Percentiles rank a stretch among this genome's conserved stretches.
phyloP scores from a whole-genome alignment of 176 grass and related monocot species.

The Juncus effusus region DNA sequence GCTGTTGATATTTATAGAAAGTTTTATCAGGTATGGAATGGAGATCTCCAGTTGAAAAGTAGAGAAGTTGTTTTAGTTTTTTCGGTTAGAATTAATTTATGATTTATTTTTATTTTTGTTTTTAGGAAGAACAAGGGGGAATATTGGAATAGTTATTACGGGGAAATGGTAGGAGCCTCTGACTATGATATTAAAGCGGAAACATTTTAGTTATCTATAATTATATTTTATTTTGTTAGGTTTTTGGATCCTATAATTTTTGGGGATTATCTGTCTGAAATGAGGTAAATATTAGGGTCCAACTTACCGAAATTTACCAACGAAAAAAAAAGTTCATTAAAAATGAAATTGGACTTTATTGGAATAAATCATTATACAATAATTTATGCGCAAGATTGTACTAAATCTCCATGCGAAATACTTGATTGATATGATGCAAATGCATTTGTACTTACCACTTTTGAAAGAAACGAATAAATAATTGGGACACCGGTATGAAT shows the following conservation, averaged over 20 bases:
- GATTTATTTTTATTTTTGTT: not conserved
- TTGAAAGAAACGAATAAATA: constrained; percentile 23
- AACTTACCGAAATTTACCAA: constrained; percentile 36
- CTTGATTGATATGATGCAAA: constrained; percentile 25
- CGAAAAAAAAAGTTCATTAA: constrained; percentile 29
- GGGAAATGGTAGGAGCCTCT: constrained; percentile 40
- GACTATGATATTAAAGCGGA: not conserved
- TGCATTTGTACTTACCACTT: constrained; percentile 11
- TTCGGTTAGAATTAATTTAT: no score
- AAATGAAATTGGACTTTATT: constrained; percentile 46
- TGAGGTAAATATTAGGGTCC: constrained; percentile 33
- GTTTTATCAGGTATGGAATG: constrained; percentile 31
- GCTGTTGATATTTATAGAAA: constrained; percentile 32
- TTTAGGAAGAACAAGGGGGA: constrained; percentile 30
- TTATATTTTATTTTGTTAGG: constrained; percentile 18
- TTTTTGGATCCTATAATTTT: constrained; percentile 40
- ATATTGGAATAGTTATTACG: constrained; percentile 24
- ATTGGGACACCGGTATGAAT: constrained; percentile 40
- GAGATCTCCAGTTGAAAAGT: not conserved
- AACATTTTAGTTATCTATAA: not conserved
- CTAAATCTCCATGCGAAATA: constrained; percentile 30
- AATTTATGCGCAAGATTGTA: constrained; percentile 47
- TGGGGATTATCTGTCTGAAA: constrained; percentile 45
- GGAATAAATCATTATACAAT: constrained; percentile 51
- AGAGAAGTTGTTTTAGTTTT: not conserved